Percentiles rank a stretch among this genome's conserved stretches.
Evolutionary conservation across 805 yeast species (phyloP).

Genomic region (Candida suzukii): DNA sequence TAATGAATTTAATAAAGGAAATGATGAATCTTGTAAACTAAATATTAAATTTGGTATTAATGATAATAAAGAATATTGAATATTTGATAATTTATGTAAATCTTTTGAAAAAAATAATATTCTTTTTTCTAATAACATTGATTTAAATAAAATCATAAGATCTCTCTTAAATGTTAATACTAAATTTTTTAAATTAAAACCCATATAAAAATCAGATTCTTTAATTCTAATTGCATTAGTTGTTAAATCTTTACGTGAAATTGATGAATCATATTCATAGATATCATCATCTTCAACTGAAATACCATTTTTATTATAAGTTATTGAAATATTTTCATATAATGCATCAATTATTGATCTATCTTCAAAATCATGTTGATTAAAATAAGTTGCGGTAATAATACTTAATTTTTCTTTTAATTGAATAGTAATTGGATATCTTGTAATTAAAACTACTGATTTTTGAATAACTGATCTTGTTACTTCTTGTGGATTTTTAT

Average conservation of each 20-base stretch:
- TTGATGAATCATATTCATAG: slow-evolving; percentile 11
- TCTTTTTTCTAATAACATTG: slow-evolving; percentile 66
- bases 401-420: slow-evolving; percentile 86
- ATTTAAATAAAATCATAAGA: slow-evolving; percentile 64
- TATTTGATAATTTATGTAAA: slow-evolving; percentile 71
- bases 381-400: slow-evolving; percentile 79
- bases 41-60: slow-evolving; percentile 75
- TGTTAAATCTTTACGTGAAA: not conserved
- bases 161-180: slow-evolving; percentile 52
- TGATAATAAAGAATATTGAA: slow-evolving; percentile 78
- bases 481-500: slow-evolving; percentile 34
- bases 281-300: slow-evolving; percentile 23
- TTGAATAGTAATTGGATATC: slow-evolving; percentile 83
- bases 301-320: slow-evolving; percentile 27
- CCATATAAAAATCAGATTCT: slow-evolving; percentile 63
- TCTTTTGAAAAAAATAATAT: slow-evolving; percentile 73
- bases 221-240: slow-evolving; percentile 22
- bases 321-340: slow-evolving; percentile 54
- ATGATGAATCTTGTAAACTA: slow-evolving; percentile 69
- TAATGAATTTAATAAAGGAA: slow-evolving; percentile 56
- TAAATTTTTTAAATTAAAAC: slow-evolving; percentile 63
- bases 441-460: slow-evolving; percentile 77
- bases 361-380: slow-evolving; percentile 73
- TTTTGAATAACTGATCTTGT: slow-evolving; percentile 89
- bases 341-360: slow-evolving; percentile 58